A percentile compares a stretch with the other conserved stretches of the same genome.
Evolutionary conservation across 164 flowering plant genomes (phyloP).

Genomic region (Macadamia integrifolia): DNA sequence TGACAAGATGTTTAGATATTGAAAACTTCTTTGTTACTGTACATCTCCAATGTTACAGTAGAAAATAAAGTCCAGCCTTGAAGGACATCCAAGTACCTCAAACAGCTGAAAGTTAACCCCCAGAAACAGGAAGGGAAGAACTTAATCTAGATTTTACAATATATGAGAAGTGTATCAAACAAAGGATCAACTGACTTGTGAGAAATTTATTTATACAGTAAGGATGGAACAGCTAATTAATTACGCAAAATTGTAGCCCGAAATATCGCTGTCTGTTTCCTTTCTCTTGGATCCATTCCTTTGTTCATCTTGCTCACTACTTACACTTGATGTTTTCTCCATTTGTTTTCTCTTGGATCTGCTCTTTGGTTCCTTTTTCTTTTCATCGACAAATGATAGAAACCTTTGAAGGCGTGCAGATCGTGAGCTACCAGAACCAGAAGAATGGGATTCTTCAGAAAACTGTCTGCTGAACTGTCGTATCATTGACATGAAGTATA

Average conservation of each 20-base stretch:
- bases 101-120: no score
- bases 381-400: slow-evolving; percentile 51
- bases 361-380: slow-evolving; percentile 29
- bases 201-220: neutral
- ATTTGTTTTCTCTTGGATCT: slow-evolving; percentile 37
- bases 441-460: slow-evolving; percentile 22
- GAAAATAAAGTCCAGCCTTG: no score
- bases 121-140: no score
- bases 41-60: no score
- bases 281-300: slow-evolving; percentile 17
- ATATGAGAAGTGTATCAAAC: no score
- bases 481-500: slow-evolving; percentile 33
- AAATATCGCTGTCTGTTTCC: slow-evolving; percentile 1
- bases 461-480: slow-evolving; percentile 32
- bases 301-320: slow-evolving; percentile 23
- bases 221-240: neutral
- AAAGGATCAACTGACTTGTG: no score
- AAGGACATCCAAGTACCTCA: no score
- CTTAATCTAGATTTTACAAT: no score
- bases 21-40: no score
- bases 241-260: neutral
- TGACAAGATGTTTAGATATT: no score
- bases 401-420: slow-evolving; percentile 42
- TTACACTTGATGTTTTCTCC: slow-evolving; percentile 11
- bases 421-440: slow-evolving; percentile 23